These are phyloP conservation scores for Catharanthus roseus DNA, from an alignment of 257 asterid genomes.

Conservation along the genomic window DNA sequence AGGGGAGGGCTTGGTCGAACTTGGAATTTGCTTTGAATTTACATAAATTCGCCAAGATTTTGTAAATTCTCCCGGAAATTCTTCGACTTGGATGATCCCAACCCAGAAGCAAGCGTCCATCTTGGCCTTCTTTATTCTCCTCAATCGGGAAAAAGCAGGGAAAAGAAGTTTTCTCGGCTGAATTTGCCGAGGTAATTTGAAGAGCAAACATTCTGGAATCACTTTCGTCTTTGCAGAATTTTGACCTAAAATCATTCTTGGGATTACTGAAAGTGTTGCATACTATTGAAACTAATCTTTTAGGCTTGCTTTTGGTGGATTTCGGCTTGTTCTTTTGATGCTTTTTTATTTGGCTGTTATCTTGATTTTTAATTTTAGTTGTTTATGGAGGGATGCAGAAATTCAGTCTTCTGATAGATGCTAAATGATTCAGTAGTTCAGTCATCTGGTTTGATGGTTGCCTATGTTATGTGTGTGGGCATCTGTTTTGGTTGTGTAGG, in stretches of 20 bases:
- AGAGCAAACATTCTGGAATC: background rate
- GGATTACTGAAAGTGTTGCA: background rate
- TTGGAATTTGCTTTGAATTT: background rate
- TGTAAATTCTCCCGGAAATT: background rate
- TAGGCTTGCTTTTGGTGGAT: background rate
- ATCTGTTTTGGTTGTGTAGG: background rate
- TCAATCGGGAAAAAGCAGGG: background rate
- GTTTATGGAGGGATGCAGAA: background rate
- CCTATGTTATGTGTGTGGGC: background rate
- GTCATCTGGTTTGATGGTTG: background rate
- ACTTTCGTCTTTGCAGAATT: background rate
- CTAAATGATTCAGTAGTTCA: background rate
- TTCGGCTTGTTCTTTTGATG: background rate
- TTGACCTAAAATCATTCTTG: background rate
- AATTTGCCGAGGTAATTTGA: background rate
- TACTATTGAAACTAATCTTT: background rate
- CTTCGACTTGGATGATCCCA: background rate
- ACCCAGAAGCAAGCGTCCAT: background rate
- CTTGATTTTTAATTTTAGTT: background rate
- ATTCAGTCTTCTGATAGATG: background rate
- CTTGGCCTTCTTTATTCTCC: background rate
- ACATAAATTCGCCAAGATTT: background rate
- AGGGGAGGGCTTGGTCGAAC: background rate
- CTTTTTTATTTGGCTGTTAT: background rate
- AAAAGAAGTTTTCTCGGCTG: slow-evolving; percentile 4